These are phyloP conservation scores for Aspergillus coremiiformis DNA, from an alignment of 495 filamentous ascomycete species.

Conservation along the genomic window DNA sequence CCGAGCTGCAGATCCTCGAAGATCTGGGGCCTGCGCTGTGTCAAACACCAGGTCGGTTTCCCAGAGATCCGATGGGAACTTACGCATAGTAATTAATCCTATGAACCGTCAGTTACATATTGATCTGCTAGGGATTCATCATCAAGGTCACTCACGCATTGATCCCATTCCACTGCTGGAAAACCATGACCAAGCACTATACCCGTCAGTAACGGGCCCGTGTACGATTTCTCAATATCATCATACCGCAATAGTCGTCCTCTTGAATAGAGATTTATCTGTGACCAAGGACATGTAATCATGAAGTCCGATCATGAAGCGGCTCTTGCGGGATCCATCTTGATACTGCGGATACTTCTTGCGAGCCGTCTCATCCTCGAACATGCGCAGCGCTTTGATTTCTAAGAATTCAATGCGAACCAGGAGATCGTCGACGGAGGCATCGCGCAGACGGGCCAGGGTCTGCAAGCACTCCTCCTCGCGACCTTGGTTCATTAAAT, in stretches of 20 bases:
- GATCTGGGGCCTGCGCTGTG: slow-evolving; percentile 25
- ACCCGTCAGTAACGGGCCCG: background rate
- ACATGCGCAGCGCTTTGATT: slow-evolving; percentile 50
- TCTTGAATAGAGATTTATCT: slow-evolving; percentile 31
- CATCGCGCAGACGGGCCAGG: slow-evolving; percentile 59
- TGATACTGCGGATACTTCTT: slow-evolving; percentile 29
- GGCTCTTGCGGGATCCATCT: slow-evolving; percentile 24
- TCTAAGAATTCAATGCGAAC: slow-evolving; percentile 60
- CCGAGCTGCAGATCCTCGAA: slow-evolving; percentile 29
- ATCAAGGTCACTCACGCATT: slow-evolving; percentile 27
- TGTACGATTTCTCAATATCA: background rate
- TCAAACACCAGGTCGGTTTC: background rate
- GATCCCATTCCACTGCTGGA: slow-evolving; percentile 60
- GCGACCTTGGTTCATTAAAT: slow-evolving; percentile 62
- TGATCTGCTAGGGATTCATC: background rate
- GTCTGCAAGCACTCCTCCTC: slow-evolving; percentile 64
- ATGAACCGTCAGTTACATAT: background rate
- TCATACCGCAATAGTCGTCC: slow-evolving; percentile 29
- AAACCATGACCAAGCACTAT: slow-evolving; percentile 34
- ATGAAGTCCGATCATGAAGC: slow-evolving; percentile 24
- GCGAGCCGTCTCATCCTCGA: slow-evolving; percentile 51
- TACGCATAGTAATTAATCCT: slow-evolving; percentile 52
- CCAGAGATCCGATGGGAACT: too few relatives aligned
- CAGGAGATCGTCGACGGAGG: slow-evolving; percentile 51
- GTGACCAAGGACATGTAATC: slow-evolving; percentile 30